A percentile compares a stretch with the other conserved stretches of the same genome.
Conservation (phyloP, 352 stramenopile genomes). For the Globisporangium lucens region DNA sequence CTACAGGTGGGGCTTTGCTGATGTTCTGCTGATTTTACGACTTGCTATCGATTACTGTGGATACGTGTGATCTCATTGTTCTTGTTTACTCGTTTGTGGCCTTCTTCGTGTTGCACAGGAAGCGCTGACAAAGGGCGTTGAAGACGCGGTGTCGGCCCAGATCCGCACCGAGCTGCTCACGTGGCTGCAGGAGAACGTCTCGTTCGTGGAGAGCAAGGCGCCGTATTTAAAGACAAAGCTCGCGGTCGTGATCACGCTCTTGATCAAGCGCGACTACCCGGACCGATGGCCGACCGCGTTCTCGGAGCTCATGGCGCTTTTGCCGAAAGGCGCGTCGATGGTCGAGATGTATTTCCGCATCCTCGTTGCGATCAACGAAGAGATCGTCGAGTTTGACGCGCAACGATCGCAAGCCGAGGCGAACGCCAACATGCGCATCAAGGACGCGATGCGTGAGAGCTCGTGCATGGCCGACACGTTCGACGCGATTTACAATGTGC, state of each 20-base stretch:
- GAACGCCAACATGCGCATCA: conserved; percentile 80
- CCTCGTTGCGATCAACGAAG: conserved; percentile 87
- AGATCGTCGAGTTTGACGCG: conserved; percentile 89
- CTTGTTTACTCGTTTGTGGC: neutral
- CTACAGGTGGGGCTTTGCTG: conserved; percentile 30
- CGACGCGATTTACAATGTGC: conserved; percentile 80
- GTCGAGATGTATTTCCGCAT: conserved; percentile 92
- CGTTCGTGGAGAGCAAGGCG: conserved; percentile 52
- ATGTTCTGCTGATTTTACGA: neutral
- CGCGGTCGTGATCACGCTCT: conserved; percentile 71
- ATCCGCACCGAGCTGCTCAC: conserved; percentile 53
- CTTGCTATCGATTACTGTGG: neutral
- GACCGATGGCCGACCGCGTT: conserved; percentile 85
- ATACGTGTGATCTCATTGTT: neutral
- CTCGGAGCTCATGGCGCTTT: conserved; percentile 70
- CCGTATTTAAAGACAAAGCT: conserved; percentile 87
- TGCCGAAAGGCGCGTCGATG: conserved; percentile 68
- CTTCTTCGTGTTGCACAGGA: conserved; percentile 27
- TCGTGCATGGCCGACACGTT: conserved; percentile 73
- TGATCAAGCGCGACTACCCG: conserved; percentile 90
- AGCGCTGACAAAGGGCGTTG: conserved; percentile 35
- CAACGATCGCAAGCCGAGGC: conserved; percentile 55
- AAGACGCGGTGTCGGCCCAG: conserved; percentile 43
- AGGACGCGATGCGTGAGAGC: conserved; percentile 84
- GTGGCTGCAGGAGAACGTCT: conserved; percentile 63